Conservation (phyloP, 257 asterid species). For the Solanum piurae region DNA sequence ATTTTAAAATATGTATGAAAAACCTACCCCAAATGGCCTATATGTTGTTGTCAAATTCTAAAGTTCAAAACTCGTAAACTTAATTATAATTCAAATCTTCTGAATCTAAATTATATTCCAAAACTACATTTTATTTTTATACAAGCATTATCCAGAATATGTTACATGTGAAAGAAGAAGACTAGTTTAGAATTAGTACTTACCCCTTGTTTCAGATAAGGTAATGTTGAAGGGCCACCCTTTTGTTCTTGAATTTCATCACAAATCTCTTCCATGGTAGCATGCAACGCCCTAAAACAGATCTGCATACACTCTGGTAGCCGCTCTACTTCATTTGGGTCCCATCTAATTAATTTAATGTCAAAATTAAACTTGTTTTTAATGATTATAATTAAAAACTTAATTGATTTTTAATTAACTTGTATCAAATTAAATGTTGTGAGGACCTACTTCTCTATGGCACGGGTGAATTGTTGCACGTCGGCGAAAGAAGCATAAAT, state of each 20-base stretch:
- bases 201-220: constrained; percentile 28
- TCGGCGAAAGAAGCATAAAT: constrained; percentile 39
- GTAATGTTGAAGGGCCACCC: constrained; percentile 32
- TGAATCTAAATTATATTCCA: too few relatives aligned
- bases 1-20: too few relatives aligned
- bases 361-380: background rate
- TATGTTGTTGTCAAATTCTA: background rate
- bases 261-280: constrained; percentile 27
- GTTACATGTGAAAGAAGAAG: background rate
- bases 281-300: constrained; percentile 25
- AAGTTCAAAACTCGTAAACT: too few relatives aligned
- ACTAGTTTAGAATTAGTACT: background rate
- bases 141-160: background rate
- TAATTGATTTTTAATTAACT: too few relatives aligned
- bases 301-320: constrained; percentile 33
- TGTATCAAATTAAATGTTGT: background rate
- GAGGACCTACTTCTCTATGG: constrained; percentile 24
- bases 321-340: constrained; percentile 16
- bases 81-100: background rate
- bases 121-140: too few relatives aligned
- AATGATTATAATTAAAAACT: background rate
- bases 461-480: constrained; percentile 32
- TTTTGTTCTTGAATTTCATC: constrained; percentile 26
- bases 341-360: constrained; percentile 31
- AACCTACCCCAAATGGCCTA: too few relatives aligned